Evolutionary conservation across 257 asterid genomes (phyloP).

Genomic region (Coffea eugenioides): DNA sequence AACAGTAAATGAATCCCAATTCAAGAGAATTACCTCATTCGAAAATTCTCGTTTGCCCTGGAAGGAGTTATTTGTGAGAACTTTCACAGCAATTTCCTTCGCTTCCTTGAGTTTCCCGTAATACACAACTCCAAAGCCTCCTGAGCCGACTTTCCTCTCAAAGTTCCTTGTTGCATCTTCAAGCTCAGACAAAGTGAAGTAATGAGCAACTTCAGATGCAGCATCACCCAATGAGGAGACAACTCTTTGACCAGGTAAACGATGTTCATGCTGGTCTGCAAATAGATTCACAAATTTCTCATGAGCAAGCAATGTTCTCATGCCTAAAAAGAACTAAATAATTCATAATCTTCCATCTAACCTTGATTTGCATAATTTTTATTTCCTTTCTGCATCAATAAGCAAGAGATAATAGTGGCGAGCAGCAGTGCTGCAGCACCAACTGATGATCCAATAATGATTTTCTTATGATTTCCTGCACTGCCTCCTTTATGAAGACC

Average conservation of each 20-base stretch:
- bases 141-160: slow-evolving; percentile 83
- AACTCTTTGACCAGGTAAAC: slow-evolving; percentile 42
- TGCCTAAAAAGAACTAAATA: slow-evolving; percentile 7
- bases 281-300: slow-evolving; percentile 7
- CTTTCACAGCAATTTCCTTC: slow-evolving; percentile 91
- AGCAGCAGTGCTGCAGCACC: slow-evolving; percentile 76
- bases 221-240: slow-evolving; percentile 54
- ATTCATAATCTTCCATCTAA: slow-evolving; percentile 25
- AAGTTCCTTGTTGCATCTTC: slow-evolving; percentile 77
- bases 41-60: slow-evolving; percentile 94
- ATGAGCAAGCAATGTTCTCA: slow-evolving; percentile 18
- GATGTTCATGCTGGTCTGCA: slow-evolving; percentile 43
- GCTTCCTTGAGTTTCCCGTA: slow-evolving; percentile 82
- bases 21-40: slow-evolving; percentile 62
- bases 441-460: slow-evolving; percentile 73
- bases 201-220: slow-evolving; percentile 80
- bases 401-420: slow-evolving; percentile 59
- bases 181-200: slow-evolving; percentile 72
- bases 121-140: slow-evolving; percentile 92
- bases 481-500: slow-evolving; percentile 52
- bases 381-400: slow-evolving; percentile 57
- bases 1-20: background rate
- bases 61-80: slow-evolving; percentile 79
- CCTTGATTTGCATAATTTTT: slow-evolving; percentile 49
- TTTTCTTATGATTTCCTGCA: slow-evolving; percentile 44